Evolutionary conservation across 345 rosid genomes (phyloP).

Genomic region (Capsella bursapastoris): DNA sequence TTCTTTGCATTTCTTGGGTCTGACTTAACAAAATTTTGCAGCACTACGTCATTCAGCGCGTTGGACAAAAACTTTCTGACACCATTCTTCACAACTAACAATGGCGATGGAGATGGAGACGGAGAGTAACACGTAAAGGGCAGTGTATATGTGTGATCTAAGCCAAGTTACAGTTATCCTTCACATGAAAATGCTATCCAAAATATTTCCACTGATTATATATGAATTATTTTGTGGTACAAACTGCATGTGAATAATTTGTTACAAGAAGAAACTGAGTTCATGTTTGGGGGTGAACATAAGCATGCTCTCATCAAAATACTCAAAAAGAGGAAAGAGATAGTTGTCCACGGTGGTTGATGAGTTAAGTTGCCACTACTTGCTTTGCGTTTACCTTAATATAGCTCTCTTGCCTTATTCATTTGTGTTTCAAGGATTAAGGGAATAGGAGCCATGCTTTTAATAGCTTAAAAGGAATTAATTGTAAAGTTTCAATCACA

Average conservation of each 20-base stretch:
- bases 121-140: constrained; percentile 37
- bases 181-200: constrained; percentile 9
- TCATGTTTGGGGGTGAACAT: constrained; percentile 67
- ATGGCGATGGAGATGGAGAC: constrained; percentile 70
- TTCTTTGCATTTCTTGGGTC: constrained; percentile 6
- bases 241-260: constrained; percentile 3
- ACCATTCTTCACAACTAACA: constrained; percentile 79
- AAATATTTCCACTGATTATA: neutral
- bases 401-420: too few relatives aligned
- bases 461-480: constrained; percentile 5
- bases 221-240: constrained; percentile 11
- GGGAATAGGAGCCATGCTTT: constrained; percentile 9
- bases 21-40: constrained; percentile 47
- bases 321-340: constrained; percentile 62
- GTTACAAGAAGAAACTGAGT: constrained; percentile 66
- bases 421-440: too few relatives aligned
- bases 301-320: constrained; percentile 74
- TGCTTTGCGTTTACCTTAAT: constrained; percentile 77
- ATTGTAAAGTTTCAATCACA: constrained; percentile 21
- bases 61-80: constrained; percentile 78
- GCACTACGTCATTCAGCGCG: constrained; percentile 74
- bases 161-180: constrained; percentile 8
- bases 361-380: constrained; percentile 66
- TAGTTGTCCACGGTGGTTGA: constrained; percentile 65
- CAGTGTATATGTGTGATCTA: neutral